Conservation (phyloP, 106 monocot genomes). For the Allium sativum region DNA sequence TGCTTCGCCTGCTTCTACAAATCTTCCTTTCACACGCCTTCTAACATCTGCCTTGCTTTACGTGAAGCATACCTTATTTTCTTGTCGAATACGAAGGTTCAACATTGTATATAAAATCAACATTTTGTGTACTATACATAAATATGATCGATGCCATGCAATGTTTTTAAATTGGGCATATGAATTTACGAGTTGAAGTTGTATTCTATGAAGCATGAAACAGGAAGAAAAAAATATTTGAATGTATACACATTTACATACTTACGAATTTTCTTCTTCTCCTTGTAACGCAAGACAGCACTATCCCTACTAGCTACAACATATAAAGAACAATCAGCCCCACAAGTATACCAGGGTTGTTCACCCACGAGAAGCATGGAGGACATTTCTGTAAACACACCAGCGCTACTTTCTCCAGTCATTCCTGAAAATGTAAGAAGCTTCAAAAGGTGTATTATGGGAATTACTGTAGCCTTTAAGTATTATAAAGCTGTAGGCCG, state of each 20-base stretch:
- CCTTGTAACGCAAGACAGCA: slow-evolving; percentile 87
- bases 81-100: slow-evolving; percentile 40
- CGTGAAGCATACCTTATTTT: slow-evolving; percentile 56
- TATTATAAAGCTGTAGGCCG: no score
- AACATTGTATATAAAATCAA: neutral
- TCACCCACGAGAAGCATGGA: slow-evolving; percentile 50
- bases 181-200: neutral
- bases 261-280: slow-evolving; percentile 88
- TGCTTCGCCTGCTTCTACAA: slow-evolving; percentile 42
- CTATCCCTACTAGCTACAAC: slow-evolving; percentile 44
- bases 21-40: slow-evolving; percentile 46
- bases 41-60: slow-evolving; percentile 42
- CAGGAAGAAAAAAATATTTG: neutral
- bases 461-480: no score
- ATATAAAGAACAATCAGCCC: slow-evolving; percentile 23
- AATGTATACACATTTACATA: slow-evolving; percentile 19
- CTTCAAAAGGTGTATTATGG: no score
- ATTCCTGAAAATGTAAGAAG: slow-evolving; percentile 65
- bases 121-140: neutral
- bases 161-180: neutral
- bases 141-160: neutral
- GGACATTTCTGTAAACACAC: slow-evolving; percentile 62
- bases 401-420: slow-evolving; percentile 66
- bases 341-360: slow-evolving; percentile 51
- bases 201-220: neutral